Evolutionary conservation across 2,329 filamentous ascomycete genomes (phyloP), one percentile per base, ranked within the genome.

Genomic region (Trichoderma hamatum): DNA sequence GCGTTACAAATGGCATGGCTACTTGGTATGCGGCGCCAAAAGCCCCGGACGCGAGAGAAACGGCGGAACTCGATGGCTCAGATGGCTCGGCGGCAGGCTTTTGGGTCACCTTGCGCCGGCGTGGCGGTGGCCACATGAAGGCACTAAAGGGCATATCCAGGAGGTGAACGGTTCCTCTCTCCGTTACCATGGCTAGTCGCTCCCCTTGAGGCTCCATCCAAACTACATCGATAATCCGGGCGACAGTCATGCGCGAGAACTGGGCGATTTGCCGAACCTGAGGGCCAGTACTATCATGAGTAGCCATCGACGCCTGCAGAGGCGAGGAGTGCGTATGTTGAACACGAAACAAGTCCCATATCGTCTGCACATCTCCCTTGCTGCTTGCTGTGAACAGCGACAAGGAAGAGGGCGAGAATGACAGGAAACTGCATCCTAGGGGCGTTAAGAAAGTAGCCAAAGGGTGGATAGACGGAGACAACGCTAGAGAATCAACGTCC

Each of bases 141-240:
- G 93, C 92, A 71, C 89, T 92, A 56, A 88, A 85, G 10, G 94
- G 93, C 79, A 98, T 88, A 73, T 97, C 92, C 72, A 97, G 90
- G 54, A 98, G 87, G 80, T 99, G 96, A 13, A 97, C 90, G 10
- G 96, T 99, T n/a, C 95, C 94, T 73, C 94, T 92, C 75, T 97
- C 93, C 0, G 96, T 98, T 30, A 97, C 89, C 81, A 99, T 90
- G 1, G 94, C 95, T 49, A 96, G 82, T 69, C 92, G 90, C 76
- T 97, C 92, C 26, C 92, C 93, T 68, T 90, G 90, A 3, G 92
- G 92, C 67, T 88, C 86, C 1, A 91, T 91, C 96, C 96, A 99
- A 3, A 90, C 89, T 52, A 97, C 92, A 75, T 97, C 95, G 26
- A 97, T 88, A 67, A 98, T 93, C 66, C 92, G 92, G 3, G 96